These are phyloP conservation scores for Colletotrichum noveboracense DNA, from an alignment of 2,329 filamentous ascomycete genomes.

Conservation along the genomic window DNA sequence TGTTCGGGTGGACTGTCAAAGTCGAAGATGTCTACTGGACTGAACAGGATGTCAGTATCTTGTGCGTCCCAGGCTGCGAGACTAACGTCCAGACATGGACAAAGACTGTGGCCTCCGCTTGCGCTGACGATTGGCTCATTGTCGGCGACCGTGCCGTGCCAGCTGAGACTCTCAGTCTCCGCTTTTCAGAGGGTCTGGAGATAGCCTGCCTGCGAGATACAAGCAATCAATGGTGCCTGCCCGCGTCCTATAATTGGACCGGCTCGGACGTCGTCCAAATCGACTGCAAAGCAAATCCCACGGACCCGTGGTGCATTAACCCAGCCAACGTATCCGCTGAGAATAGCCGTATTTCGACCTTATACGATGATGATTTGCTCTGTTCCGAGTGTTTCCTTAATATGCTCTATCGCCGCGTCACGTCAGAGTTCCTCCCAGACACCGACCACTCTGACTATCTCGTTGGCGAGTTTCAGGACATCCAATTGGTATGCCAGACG, in stretches of 20 bases:
- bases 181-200: not conserved
- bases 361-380: slow-evolving; percentile 15
- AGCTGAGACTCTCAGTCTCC: slow-evolving; percentile 6
- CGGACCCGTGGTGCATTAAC: slow-evolving; percentile 14
- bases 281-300: slow-evolving; percentile 10
- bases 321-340: not conserved
- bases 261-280: slow-evolving; percentile 11
- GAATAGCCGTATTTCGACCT: slow-evolving; percentile 7
- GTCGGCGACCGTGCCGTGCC: slow-evolving; percentile 1
- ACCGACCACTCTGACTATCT: slow-evolving; percentile 3
- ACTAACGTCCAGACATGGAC: not conserved
- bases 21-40: slow-evolving; percentile 9
- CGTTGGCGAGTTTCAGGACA: not conserved
- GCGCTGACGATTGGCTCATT: not conserved
- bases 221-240: not conserved
- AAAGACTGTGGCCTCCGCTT: not conserved
- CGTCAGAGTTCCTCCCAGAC: not conserved
- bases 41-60: not conserved
- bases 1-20: not conserved
- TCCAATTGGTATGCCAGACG: slow-evolving; percentile 7
- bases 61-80: not conserved
- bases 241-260: slow-evolving; percentile 10
- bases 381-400: slow-evolving; percentile 7
- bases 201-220: not conserved
- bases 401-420: not conserved